phyloP scores from a whole-genome alignment of 352 stramenopile species.

The Globisporangium abappressorium region DNA sequence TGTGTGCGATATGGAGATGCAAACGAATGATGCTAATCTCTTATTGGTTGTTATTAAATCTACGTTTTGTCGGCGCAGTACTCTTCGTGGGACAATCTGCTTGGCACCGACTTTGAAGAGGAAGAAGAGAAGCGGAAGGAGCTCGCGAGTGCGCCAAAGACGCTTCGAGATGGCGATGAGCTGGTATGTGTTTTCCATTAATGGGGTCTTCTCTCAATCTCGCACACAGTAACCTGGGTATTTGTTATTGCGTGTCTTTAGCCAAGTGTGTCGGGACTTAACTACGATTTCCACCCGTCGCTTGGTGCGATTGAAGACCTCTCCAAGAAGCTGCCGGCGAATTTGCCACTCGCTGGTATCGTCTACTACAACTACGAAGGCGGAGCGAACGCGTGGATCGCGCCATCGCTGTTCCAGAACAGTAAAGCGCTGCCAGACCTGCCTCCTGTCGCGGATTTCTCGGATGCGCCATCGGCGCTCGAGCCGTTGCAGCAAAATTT shows the following conservation, averaged over 20 bases:
- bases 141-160: slow-evolving; percentile 72
- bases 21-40: neutral
- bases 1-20: neutral
- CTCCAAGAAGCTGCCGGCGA: slow-evolving; percentile 73
- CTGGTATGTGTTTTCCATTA: slow-evolving; percentile 36
- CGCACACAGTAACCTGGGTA: neutral
- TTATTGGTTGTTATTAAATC: neutral
- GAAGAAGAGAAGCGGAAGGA: slow-evolving; percentile 86
- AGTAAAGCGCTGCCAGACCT: slow-evolving; percentile 65
- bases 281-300: slow-evolving; percentile 77
- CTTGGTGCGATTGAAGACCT: slow-evolving; percentile 66
- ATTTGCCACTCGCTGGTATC: slow-evolving; percentile 77
- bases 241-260: slow-evolving; percentile 12
- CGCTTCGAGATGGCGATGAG: slow-evolving; percentile 78
- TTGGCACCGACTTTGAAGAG: slow-evolving; percentile 84
- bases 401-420: slow-evolving; percentile 82
- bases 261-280: slow-evolving; percentile 63
- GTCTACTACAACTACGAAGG: slow-evolving; percentile 78
- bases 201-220: neutral
- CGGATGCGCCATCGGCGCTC: slow-evolving; percentile 54
- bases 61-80: slow-evolving; percentile 44
- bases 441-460: slow-evolving; percentile 58
- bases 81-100: slow-evolving; percentile 84
- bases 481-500: slow-evolving; percentile 55
- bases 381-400: slow-evolving; percentile 65